Percentiles rank a stretch among this genome's conserved stretches.
Evolutionary conservation across 805 yeast species (phyloP).

Genomic region (Teunomyces aglyptinius): DNA sequence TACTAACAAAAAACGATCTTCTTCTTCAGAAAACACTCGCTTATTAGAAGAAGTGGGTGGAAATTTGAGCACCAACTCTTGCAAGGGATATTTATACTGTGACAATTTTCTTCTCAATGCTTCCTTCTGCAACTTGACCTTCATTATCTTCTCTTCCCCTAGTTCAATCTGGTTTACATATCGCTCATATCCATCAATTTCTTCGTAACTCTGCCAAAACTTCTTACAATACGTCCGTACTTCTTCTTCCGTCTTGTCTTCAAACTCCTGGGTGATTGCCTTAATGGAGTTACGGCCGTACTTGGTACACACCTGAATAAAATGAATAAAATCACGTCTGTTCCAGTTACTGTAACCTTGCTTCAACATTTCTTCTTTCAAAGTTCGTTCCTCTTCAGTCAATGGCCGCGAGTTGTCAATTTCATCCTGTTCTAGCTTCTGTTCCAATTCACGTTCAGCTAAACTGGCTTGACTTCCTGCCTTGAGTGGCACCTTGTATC

Average conservation of each 20-base stretch:
- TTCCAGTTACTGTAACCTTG: slow-evolving; percentile 84
- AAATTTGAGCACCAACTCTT: slow-evolving; percentile 66
- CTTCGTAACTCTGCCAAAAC: slow-evolving; percentile 78
- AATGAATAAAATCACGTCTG: slow-evolving; percentile 82
- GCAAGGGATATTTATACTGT: slow-evolving; percentile 70
- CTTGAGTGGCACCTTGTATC: slow-evolving; percentile 61
- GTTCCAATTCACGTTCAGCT: slow-evolving; percentile 38
- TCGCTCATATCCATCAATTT: slow-evolving; percentile 87
- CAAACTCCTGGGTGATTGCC: slow-evolving; percentile 75
- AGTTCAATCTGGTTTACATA: slow-evolving; percentile 76
- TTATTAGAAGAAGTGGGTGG: slow-evolving; percentile 72
- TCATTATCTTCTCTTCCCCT: slow-evolving; percentile 82
- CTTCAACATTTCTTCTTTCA: slow-evolving; percentile 54
- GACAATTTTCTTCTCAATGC: slow-evolving; percentile 73
- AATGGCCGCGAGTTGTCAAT: slow-evolving; percentile 76
- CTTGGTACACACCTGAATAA: slow-evolving; percentile 69
- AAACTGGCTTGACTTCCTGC: slow-evolving; percentile 46
- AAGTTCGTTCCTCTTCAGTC: slow-evolving; percentile 74
- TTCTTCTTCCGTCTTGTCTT: slow-evolving; percentile 77
- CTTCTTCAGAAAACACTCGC: slow-evolving; percentile 74
- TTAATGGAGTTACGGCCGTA: slow-evolving; percentile 75
- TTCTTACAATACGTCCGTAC: slow-evolving; percentile 71
- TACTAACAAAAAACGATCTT: slow-evolving; percentile 82
- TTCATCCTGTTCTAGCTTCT: slow-evolving; percentile 64
- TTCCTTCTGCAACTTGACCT: slow-evolving; percentile 69